A percentile compares a stretch with the other conserved stretches of the same genome.
Evolutionary conservation across 2,329 filamentous ascomycete genomes (phyloP).

Genomic region (Teratosphaeria viscida): DNA sequence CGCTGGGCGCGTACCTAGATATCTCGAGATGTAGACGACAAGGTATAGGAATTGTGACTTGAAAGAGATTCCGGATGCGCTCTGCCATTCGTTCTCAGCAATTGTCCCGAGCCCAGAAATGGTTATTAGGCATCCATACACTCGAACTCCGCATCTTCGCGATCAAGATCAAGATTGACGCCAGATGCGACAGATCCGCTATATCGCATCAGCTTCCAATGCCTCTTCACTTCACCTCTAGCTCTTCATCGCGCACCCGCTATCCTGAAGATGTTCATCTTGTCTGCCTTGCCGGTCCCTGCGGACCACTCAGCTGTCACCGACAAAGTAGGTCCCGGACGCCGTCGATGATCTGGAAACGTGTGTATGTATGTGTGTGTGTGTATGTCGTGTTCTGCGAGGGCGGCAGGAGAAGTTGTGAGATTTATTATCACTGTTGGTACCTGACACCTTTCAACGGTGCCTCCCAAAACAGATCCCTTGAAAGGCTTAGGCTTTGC

Average conservation of each 20-base stretch:
- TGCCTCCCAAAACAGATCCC: background rate
- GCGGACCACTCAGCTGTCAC: background rate
- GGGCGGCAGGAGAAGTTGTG: background rate
- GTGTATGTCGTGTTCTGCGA: background rate
- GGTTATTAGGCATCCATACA: slow-evolving; percentile 44
- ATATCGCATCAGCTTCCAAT: slow-evolving; percentile 2
- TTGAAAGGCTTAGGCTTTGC: background rate
- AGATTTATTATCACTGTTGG: background rate
- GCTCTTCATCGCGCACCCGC: slow-evolving; percentile 37
- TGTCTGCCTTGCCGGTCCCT: slow-evolving; percentile 2
- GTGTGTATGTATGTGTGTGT: background rate
- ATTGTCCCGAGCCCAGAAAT: background rate
- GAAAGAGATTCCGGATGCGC: slow-evolving; percentile 95
- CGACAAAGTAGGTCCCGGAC: background rate
- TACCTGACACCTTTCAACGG: background rate
- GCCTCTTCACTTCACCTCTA: background rate
- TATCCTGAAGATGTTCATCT: slow-evolving; percentile 61
- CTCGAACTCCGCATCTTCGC: slow-evolving; percentile 90
- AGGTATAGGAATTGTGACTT: slow-evolving; percentile 96
- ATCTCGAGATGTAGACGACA: slow-evolving; percentile 85
- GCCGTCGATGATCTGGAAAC: background rate
- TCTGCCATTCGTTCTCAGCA: slow-evolving; percentile 44
- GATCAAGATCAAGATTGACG: slow-evolving; percentile 86
- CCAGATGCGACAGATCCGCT: slow-evolving; percentile 93
- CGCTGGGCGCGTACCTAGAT: slow-evolving; percentile 45